Evolutionary conservation across 257 asterid species (phyloP).

Genomic region (Eustoma russellianum): DNA sequence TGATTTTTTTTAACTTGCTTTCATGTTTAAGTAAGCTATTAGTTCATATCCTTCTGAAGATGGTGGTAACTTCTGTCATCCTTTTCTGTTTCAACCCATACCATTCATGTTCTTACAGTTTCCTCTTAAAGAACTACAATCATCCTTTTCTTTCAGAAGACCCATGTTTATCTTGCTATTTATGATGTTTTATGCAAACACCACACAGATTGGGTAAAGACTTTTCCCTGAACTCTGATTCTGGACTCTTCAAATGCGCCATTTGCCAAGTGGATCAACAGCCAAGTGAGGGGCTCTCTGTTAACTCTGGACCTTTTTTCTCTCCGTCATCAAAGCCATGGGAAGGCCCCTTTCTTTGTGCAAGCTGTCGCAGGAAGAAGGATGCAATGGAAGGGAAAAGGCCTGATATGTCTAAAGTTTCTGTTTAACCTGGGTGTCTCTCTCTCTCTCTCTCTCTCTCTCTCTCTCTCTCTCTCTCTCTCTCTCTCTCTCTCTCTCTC

Average conservation of each 20-base stretch:
- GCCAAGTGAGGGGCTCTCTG: constrained; percentile 66
- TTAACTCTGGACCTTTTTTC: constrained; percentile 80
- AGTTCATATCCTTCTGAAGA: too few relatives aligned
- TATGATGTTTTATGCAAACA: neutral
- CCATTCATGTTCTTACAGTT: neutral
- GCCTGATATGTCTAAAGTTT: constrained; percentile 35
- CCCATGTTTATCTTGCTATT: too few relatives aligned
- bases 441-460: too few relatives aligned
- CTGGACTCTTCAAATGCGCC: constrained; percentile 89
- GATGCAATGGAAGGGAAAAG: constrained; percentile 95
- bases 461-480: too few relatives aligned
- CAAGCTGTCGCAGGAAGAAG: constrained; percentile 79
- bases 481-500: too few relatives aligned
- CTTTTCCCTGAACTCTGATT: constrained; percentile 58
- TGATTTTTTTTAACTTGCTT: too few relatives aligned
- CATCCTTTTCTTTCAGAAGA: too few relatives aligned
- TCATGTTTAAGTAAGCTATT: too few relatives aligned
- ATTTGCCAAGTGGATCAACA: constrained; percentile 93
- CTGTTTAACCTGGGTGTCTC: constrained; percentile 36
- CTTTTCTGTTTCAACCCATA: neutral
- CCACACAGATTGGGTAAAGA: constrained; percentile 83
- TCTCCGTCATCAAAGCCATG: constrained; percentile 89
- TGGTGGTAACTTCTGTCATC: too few relatives aligned
- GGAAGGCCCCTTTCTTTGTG: constrained; percentile 98
- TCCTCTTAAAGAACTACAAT: too few relatives aligned